Evolutionary conservation across 2,329 filamentous ascomycete genomes (phyloP), one percentile per base, ranked within the genome.

Genomic region (Fusarium aywerte): DNA sequence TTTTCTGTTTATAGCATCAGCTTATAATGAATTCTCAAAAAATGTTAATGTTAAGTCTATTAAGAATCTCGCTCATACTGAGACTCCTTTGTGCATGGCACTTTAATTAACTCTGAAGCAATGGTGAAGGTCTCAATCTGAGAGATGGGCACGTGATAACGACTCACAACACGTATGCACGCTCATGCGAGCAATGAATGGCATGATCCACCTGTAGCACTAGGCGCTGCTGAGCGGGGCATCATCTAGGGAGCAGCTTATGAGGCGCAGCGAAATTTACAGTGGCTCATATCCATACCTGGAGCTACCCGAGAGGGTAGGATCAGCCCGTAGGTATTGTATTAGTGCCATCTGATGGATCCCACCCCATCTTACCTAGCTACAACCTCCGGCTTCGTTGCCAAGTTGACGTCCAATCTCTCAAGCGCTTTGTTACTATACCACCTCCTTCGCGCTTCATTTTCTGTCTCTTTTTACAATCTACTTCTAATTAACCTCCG

Each of bases 11-110:
- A 49, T 68, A 71, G 60, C 51, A 59, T 58, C 47, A 47, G 55
- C 55, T 58, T 69, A 66, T 73, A 73, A 74, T 73, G 70, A 71
- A 72, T 67, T 57, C 51, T 67, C 48, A 61, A 62, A n/a, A 64
- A 49, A 60, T 59, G 44, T 55, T 27, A 47, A 25, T 52, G 16
- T 38, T 16, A 56, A 58, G 35, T 63, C 12, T 35, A 63, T 40
- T 27, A 39, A 25, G 16, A 25, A 35, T 16, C 13, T n/a, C n/a
- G n/a, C 21, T 32, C 21, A 18, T 27, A 27, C 11, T 27, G 27
- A 27, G 27, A 27, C 27, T 27, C 7, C 11, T 27, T 27, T 39
- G 36, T 39, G 21, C 21, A 25, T 48, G n/a, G 21, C 32, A 42
- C 32, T 36, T 45, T 15, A 48, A 25, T 33, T 33, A 57, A 21